These are phyloP conservation scores for Microdochium paspali DNA, from an alignment of 2,329 filamentous ascomycete species.

Conservation along the genomic window DNA sequence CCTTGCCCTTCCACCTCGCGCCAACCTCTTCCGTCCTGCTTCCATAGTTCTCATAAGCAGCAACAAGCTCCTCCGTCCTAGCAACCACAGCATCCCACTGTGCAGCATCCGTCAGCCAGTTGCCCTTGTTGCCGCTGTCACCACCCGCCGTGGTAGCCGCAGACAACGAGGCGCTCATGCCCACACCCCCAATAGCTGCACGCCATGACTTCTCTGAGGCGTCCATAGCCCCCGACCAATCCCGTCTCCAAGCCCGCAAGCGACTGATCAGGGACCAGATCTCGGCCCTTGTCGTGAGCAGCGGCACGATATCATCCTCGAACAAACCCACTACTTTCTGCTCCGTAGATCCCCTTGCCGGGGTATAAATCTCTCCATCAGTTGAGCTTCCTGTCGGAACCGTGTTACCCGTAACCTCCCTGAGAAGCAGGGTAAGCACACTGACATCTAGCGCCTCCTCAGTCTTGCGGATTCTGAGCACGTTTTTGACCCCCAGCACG, in stretches of 20 bases:
- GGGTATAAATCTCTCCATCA: conserved; percentile 26
- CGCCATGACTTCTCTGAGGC: conserved; percentile 89
- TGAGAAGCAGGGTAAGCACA: conserved; percentile 62
- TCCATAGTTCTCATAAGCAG: conserved; percentile 74
- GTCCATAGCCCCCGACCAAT: conserved; percentile 64
- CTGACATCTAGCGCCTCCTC: conserved; percentile 72
- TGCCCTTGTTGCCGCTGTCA: conserved; percentile 15
- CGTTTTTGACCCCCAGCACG: conserved; percentile 60
- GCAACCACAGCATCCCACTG: conserved; percentile 66
- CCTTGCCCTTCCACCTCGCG: conserved; percentile 80
- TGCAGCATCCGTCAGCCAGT: conserved; percentile 47
- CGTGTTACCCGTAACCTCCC: conserved; percentile 46
- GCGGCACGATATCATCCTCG: conserved; percentile 64
- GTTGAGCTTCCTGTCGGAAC: conserved; percentile 16
- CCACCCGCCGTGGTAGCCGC: conserved; percentile 24
- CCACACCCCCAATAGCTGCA: conserved; percentile 47
- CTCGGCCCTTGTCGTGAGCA: conserved; percentile 71
- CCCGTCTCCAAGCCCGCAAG: conserved; percentile 63
- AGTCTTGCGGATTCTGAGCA: conserved; percentile 68
- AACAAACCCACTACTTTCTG: conserved; percentile 61
- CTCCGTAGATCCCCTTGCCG: conserved; percentile 48
- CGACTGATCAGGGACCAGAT: conserved; percentile 70
- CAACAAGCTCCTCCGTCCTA: conserved; percentile 72
- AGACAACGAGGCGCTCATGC: conserved; percentile 32
- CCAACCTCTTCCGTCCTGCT: conserved; percentile 58